Conservation (phyloP, 1,284 basidiomycete genomes). For the Rhodotorula mucilaginosa region DNA sequence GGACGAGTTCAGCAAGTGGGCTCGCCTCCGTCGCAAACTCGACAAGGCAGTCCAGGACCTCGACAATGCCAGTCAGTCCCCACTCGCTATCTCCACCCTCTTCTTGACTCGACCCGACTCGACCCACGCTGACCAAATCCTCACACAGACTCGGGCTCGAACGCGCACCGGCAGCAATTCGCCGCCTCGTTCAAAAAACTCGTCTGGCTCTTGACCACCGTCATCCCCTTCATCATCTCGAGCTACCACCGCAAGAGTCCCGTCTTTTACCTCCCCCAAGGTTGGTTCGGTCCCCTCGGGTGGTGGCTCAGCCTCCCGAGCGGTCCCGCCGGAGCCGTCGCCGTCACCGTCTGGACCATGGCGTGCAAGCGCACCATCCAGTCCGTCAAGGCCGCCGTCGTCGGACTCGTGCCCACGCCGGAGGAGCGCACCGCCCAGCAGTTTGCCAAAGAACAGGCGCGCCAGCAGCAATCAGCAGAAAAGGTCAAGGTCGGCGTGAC, state of each 20-base stretch:
- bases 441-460: constrained; percentile 14
- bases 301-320: constrained; percentile 80
- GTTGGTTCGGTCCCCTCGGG: constrained; percentile 78
- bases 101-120: constrained; percentile 1
- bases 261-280: constrained; percentile 84
- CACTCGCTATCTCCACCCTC: no score
- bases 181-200: constrained; percentile 67
- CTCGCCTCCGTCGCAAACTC: constrained; percentile 81
- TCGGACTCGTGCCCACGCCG: constrained; percentile 51
- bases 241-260: constrained; percentile 84
- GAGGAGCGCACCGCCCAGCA: constrained; percentile 24
- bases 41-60: constrained; percentile 91
- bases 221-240: constrained; percentile 73
- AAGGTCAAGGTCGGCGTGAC: constrained; percentile 23
- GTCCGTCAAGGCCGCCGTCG: constrained; percentile 65
- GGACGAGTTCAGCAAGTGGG: constrained; percentile 99
- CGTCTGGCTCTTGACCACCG: constrained; percentile 79
- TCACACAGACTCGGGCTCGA: constrained; percentile 64
- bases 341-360: constrained; percentile 86
- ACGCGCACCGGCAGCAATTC: constrained; percentile 66
- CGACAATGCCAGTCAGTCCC: constrained; percentile 69
- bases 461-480: neutral
- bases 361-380: constrained; percentile 75
- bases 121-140: neutral
- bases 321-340: constrained; percentile 79